phyloP scores from a whole-genome alignment of 75 land plant species.

The Pinus taeda region DNA sequence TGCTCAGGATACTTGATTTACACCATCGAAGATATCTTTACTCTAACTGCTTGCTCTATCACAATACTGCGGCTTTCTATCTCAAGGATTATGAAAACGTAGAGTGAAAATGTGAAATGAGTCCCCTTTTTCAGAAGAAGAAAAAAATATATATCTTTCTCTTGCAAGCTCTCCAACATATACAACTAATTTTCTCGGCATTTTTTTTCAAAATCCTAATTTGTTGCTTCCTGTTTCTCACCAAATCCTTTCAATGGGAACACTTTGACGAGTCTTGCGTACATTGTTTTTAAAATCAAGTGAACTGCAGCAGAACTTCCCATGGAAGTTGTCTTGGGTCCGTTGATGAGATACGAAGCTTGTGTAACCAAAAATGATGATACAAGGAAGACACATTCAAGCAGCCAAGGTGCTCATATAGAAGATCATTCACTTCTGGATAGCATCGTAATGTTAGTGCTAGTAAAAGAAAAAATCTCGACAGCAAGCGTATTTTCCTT shows the following conservation, averaged over 20 bases:
- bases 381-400: constrained; percentile 6
- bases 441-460: not conserved
- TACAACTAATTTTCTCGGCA: too few species aligned
- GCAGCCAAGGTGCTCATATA: constrained; percentile 1
- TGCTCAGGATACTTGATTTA: not conserved
- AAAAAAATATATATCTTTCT: not conserved
- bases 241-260: constrained; percentile 4
- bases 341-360: not conserved
- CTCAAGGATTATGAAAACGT: not conserved
- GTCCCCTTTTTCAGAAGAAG: not conserved
- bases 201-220: not conserved
- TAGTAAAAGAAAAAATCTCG: not conserved
- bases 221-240: not conserved
- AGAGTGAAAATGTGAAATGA: not conserved
- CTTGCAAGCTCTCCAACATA: not conserved
- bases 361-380: not conserved
- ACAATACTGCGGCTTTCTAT: too few species aligned
- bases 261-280: not conserved
- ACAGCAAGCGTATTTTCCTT: not conserved
- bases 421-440: not conserved
- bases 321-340: not conserved
- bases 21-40: not conserved
- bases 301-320: not conserved
- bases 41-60: not conserved
- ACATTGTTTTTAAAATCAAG: constrained; percentile 6